Percentiles rank a stretch among this genome's conserved stretches.
phyloP scores from a whole-genome alignment of 768 basidiomycete species.

The Tulasnella sp. region DNA sequence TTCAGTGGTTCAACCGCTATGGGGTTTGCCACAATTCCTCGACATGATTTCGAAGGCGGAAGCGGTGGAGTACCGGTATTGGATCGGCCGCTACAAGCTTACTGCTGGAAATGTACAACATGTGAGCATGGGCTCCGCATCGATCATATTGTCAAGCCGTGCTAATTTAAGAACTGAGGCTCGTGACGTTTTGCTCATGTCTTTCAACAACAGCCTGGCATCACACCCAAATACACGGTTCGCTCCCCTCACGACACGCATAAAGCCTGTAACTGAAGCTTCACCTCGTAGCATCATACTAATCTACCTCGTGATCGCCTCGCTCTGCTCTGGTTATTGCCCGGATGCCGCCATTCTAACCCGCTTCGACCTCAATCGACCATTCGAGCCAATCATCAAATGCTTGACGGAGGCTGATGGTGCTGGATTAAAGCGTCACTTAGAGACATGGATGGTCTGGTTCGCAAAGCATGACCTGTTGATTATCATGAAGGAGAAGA shows the following conservation, averaged over 20 bases:
- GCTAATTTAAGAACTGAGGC: background rate
- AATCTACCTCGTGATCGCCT: slow-evolving; percentile 8
- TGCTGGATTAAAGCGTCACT: background rate
- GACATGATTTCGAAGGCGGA: slow-evolving; percentile 8
- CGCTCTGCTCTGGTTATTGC: background rate
- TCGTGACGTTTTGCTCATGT: slow-evolving; percentile 1
- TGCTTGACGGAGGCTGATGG: background rate
- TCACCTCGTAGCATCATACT: background rate
- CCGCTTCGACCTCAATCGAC: background rate
- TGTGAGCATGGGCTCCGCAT: background rate
- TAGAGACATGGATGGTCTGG: slow-evolving; percentile 14
- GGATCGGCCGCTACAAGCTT: slow-evolving; percentile 7
- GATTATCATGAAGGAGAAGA: slow-evolving; percentile 5
- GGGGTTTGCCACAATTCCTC: background rate
- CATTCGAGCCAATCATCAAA: slow-evolving; percentile 5
- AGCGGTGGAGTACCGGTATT: slow-evolving; percentile 12
- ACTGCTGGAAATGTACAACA: background rate
- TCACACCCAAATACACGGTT: slow-evolving; percentile 9
- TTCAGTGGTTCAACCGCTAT: background rate
- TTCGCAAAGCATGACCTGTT: slow-evolving; percentile 11
- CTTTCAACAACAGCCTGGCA: slow-evolving; percentile 7
- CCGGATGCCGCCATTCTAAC: background rate
- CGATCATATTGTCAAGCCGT: background rate
- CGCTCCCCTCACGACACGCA: background rate
- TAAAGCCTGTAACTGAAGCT: background rate